phyloP scores from a whole-genome alignment of 2,329 filamentous ascomycete genomes.

The Calycina marina region DNA sequence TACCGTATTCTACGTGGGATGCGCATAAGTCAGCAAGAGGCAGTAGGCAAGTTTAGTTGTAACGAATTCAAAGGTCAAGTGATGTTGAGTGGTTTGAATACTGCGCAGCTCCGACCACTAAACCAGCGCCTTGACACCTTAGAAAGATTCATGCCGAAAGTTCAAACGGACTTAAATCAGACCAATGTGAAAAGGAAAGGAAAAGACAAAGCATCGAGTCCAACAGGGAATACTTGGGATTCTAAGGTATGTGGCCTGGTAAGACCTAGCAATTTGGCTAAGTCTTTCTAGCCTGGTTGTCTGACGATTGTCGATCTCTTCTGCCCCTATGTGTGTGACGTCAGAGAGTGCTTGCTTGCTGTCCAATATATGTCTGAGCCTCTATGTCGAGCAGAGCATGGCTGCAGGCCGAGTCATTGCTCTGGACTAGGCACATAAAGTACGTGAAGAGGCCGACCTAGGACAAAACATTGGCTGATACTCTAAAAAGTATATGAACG shows the following conservation, averaged over 20 bases:
- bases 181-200: background rate
- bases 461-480: conserved; percentile 1
- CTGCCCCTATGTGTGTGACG: conserved; percentile 56
- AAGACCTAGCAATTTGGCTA: background rate
- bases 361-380: conserved; percentile 55
- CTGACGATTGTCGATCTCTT: conserved; percentile 59
- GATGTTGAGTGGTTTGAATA: conserved; percentile 28
- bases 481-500: conserved; percentile 38
- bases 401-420: conserved; percentile 45
- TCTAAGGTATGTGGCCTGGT: background rate
- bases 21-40: conserved; percentile 24
- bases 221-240: background rate
- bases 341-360: conserved; percentile 52
- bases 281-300: conserved; percentile 27
- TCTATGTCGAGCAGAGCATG: conserved; percentile 44
- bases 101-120: conserved; percentile 37
- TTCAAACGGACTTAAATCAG: background rate
- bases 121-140: conserved; percentile 43
- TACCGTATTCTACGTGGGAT: conserved; percentile 34
- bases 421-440: conserved; percentile 66
- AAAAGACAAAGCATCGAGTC: background rate
- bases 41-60: conserved; percentile 28
- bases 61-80: conserved; percentile 23
- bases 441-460: conserved; percentile 16
- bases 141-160: conserved; percentile 42